Base-by-base conservation (phyloP, 2,329 filamentous ascomycete genomes). In the Orbilia brochopaga region DNA sequence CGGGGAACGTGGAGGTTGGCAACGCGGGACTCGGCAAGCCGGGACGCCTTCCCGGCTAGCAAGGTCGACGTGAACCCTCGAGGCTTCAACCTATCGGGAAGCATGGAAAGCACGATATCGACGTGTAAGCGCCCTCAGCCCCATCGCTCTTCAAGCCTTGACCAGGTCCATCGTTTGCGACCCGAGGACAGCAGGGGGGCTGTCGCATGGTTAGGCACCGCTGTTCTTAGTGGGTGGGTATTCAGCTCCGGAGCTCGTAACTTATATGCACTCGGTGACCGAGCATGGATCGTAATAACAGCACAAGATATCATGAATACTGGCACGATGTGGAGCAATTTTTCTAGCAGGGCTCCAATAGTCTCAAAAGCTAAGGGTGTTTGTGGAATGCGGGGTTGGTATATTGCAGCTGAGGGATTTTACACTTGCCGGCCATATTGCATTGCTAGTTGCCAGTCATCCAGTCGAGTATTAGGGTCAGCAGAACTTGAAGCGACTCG, bases 341-440 rank as follows among this genome's bases (percentile, higher is more conserved):
- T 24, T 51, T 53, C 8, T 51, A 46, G 46, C 66, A 70, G 64
- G 66, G 66, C 54, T 61, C 40, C 50, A 48, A 59, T 46, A 37
- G 50, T 55, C 15, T 44, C 58, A 42, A 37, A n/a, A 59, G 59
- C 24, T 59, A 70, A 55, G 64, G 59, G 54, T 70, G 66, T 40
- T 50, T 70, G 63, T 59, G 63, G 57, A 70, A 70, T 70, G 66
- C 66, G 66, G 66, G 66, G 66, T 70, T 42, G 66, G 50, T 30
- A 70, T 62, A 70, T 59, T 60, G 66, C 66, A 70, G 54, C 59
- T 70, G 66, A 70, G 66, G 66, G 66, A 70, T 70, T 70, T 70
- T 63, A 62, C 52, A 46, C 59, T 54, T 50, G 40, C 50, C 54
- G 48, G 48, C 23, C 56, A 56, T 42, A n/a, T 42, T 17, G 59